Base-by-base conservation (phyloP, 441 rosid genomes). In the Arabidopsis lyrata region DNA sequence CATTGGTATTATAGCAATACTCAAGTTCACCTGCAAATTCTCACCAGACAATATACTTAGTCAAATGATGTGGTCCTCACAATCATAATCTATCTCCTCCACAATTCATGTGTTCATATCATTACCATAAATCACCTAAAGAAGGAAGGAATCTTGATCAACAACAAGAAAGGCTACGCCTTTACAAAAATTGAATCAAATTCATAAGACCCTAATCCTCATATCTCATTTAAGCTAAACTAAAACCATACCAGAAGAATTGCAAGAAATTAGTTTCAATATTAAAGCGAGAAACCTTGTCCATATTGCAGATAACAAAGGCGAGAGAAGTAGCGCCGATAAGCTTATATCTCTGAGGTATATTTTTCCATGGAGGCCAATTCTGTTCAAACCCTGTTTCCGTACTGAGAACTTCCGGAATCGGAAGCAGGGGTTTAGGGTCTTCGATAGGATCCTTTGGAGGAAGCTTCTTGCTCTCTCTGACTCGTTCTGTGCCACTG, bases 301-400 rank as follows among this genome's bases (percentile, higher is more conserved):
- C 97, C 97, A 94, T 94, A 78, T 91, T 91, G 77, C 98, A 88
- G 66, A 94, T 86, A 81, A 94, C 95, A 67, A 94, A 94, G 45
- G 98, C 96, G 39, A 88, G 90, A 2, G 98, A 88, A 67, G 96
- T 91, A 22, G 96, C 85, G 57, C 92, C 92, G n/a, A 88, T 86
- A 48, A 91, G 88, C 81, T 86, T 88, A 72, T 91, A 94, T 85
- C 97, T 83, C 64, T 75, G 81, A 66, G 97, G 95, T 24, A 62
- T 15, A 77, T 83, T 81, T 80, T 84, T 87, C 97, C 97, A 89
- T 5, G 86, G 96, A 58, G 94, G 95, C 95, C 97, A 89, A 62
- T 80, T 85, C 85, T 83, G 81, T 72, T 75, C 76, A 34, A 77
- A 77, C 60, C 81, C 90, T 62, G 80, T 81, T 75, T 82, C 85